phyloP scores from a whole-genome alignment of 371 early-diverging fungal genomes.

The Smittium mucronatum region DNA sequence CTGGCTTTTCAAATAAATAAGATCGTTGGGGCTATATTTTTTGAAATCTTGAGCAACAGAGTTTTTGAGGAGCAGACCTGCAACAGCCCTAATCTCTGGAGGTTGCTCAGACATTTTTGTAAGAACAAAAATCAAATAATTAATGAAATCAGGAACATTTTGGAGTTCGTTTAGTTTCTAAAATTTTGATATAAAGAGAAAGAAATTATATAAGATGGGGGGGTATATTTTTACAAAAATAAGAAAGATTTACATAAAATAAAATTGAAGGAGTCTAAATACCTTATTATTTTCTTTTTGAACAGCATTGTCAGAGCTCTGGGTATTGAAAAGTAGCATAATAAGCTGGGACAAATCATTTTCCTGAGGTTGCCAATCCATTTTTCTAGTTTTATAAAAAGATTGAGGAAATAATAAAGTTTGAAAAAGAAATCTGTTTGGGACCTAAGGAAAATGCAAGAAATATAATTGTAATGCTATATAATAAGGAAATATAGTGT shows the following conservation, averaged over 20 bases:
- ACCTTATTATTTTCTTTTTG: background rate
- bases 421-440: too few relatives aligned
- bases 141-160: slow-evolving; percentile 75
- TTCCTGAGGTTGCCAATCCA: background rate
- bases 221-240: background rate
- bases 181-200: background rate
- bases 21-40: slow-evolving; percentile 44
- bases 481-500: too few relatives aligned
- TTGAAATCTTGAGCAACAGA: slow-evolving; percentile 49
- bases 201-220: background rate
- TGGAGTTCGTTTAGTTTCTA: slow-evolving; percentile 75
- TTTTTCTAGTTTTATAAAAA: too few relatives aligned
- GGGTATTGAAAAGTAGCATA: background rate
- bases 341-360: background rate
- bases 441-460: too few relatives aligned
- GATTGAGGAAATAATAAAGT: too few relatives aligned
- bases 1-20: slow-evolving; percentile 60
- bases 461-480: too few relatives aligned
- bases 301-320: background rate
- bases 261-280: background rate
- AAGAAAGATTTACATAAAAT: background rate
- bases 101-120: slow-evolving; percentile 46
- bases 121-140: slow-evolving; percentile 75
- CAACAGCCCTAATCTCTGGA: slow-evolving; percentile 57
- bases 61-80: slow-evolving; percentile 82